phyloP scores from a whole-genome alignment of 371 early-diverging fungal species.

The Choanephora cucurbitarum region DNA sequence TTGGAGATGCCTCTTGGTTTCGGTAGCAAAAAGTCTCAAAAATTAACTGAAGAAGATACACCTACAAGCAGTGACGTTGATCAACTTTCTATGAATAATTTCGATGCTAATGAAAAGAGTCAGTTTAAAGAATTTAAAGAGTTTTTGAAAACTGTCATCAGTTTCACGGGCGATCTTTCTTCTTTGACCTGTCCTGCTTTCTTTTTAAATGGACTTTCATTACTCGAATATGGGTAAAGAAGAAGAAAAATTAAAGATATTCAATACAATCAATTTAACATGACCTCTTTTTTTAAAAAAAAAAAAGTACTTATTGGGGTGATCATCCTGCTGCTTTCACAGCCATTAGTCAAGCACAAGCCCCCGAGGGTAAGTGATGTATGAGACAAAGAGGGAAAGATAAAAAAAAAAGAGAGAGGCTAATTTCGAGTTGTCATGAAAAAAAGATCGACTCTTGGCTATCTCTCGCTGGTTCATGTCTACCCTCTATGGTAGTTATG shows the following conservation, averaged over 20 bases:
- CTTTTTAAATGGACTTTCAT: conserved; percentile 70
- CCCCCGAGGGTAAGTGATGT: conserved; percentile 48
- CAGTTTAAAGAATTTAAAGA: conserved; percentile 51
- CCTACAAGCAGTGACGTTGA: conserved; percentile 45
- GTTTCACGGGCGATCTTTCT: conserved; percentile 81
- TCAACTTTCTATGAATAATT: conserved; percentile 40
- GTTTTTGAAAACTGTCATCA: conserved; percentile 67
- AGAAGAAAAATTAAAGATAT: too few relatives aligned
- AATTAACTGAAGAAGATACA: conserved; percentile 28
- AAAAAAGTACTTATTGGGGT: conserved; percentile 29
- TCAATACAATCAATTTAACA: neutral
- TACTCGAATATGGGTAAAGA: conserved; percentile 80
- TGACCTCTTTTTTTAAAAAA: neutral
- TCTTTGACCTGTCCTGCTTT: conserved; percentile 80
- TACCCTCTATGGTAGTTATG: conserved; percentile 70
- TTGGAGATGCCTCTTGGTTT: conserved; percentile 14
- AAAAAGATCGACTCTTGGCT: conserved; percentile 32
- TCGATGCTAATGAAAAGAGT: conserved; percentile 40
- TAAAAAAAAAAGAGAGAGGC: neutral
- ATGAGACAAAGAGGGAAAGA: too few relatives aligned
- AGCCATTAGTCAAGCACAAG: conserved; percentile 47
- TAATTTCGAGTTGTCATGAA: neutral
- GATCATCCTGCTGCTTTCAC: conserved; percentile 38
- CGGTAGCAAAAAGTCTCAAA: conserved; percentile 17
- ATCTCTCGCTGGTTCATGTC: conserved; percentile 45